Percentiles rank a stretch among this genome's conserved stretches.
Conservation (phyloP, 768 basidiomycete species). For the Russula ochroleuca region DNA sequence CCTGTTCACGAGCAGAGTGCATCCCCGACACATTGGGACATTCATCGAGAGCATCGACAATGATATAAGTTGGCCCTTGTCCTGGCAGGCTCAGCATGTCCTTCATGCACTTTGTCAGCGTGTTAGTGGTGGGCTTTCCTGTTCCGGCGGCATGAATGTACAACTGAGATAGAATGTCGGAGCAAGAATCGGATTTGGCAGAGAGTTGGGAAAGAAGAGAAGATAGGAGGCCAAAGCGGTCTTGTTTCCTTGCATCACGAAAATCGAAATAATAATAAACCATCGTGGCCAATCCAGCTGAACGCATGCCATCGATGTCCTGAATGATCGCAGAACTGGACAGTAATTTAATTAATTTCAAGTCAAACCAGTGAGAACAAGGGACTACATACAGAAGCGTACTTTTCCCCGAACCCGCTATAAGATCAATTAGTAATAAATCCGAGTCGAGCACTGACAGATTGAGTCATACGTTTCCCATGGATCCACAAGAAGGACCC, state of each 20-base stretch:
- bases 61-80: background rate
- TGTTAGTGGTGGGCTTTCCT: background rate
- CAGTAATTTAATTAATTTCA: background rate
- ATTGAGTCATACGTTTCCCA: too few relatives aligned
- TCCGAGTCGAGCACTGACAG: too few relatives aligned
- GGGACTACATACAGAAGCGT: background rate
- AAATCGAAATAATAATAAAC: background rate
- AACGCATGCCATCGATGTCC: background rate
- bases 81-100: background rate
- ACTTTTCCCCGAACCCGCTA: constrained; percentile 9
- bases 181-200: background rate
- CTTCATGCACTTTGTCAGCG: background rate
- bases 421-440: background rate
- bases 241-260: background rate
- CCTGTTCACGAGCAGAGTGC: background rate
- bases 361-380: too few relatives aligned
- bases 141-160: background rate
- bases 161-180: background rate
- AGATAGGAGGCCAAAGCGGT: background rate
- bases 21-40: background rate
- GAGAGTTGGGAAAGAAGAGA: constrained; percentile 9
- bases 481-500: too few relatives aligned
- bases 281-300: constrained; percentile 3
- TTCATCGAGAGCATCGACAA: constrained; percentile 2
- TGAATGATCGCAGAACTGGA: background rate